Conservation (phyloP, 1,284 basidiomycete species). For the Cystobasidiaceae sp. region DNA sequence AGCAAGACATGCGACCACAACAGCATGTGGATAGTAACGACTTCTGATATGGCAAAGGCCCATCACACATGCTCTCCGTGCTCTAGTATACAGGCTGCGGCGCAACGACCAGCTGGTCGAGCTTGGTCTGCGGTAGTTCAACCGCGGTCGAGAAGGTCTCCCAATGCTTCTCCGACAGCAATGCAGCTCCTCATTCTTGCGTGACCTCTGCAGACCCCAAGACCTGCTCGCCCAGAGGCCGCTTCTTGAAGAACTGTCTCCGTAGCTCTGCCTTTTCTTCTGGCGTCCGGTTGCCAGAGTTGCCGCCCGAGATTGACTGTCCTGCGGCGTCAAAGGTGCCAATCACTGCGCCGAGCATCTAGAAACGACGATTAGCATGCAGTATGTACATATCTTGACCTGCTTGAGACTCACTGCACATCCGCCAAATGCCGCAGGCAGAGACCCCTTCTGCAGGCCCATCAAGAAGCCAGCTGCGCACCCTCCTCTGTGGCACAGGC, state of each 20-base stretch:
- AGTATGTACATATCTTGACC: too few relatives aligned
- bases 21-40: too few relatives aligned
- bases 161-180: too few relatives aligned
- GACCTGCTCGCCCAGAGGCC: constrained; percentile 42
- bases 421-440: constrained; percentile 13
- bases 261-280: constrained; percentile 51
- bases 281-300: constrained; percentile 44
- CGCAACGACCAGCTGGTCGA: too few relatives aligned
- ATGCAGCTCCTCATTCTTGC: not conserved
- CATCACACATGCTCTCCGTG: too few relatives aligned
- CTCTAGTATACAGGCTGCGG: too few relatives aligned
- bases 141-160: too few relatives aligned
- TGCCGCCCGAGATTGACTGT: constrained; percentile 41
- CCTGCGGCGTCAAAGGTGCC: constrained; percentile 81
- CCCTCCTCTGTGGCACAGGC: constrained; percentile 55
- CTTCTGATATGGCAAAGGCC: too few relatives aligned
- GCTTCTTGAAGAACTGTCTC: constrained; percentile 51
- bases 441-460: constrained; percentile 66
- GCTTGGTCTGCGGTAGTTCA: too few relatives aligned
- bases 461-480: constrained; percentile 90
- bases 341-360: constrained; percentile 69
- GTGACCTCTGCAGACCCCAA: not conserved
- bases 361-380: too few relatives aligned
- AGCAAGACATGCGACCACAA: not conserved
- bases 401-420: constrained; percentile 31